phyloP scores from a whole-genome alignment of 2,329 filamentous ascomycete genomes.

The Ophiostoma perfectum region DNA sequence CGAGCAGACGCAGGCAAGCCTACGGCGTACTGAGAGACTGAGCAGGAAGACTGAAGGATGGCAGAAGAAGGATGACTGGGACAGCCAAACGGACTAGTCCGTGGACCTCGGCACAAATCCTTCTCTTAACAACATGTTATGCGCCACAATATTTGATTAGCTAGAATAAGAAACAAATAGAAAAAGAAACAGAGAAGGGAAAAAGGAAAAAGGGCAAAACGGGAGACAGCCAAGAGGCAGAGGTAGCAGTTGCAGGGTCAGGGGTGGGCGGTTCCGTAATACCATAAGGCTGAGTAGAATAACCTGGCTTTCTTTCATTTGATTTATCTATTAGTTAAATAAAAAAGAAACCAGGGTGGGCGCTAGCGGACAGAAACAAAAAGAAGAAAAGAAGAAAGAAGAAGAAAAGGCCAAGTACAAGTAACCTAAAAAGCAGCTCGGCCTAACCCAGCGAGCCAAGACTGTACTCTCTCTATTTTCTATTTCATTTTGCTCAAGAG shows the following conservation, averaged over 20 bases:
- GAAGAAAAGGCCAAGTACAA: no score
- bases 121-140: not conserved
- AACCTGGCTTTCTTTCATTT: not conserved
- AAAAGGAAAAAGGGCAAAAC: not conserved
- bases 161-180: not conserved
- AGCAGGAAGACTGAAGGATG: not conserved
- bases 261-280: not conserved
- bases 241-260: not conserved
- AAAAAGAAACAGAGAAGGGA: not conserved
- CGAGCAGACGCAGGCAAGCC: not conserved
- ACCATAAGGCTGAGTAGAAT: slow-evolving; percentile 5
- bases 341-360: not conserved
- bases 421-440: not conserved
- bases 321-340: not conserved
- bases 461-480: not conserved
- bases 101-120: slow-evolving; percentile 1
- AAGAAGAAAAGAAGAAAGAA: no score
- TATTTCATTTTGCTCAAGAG: not conserved
- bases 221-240: no score
- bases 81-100: not conserved
- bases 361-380: no score
- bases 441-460: slow-evolving; percentile 1
- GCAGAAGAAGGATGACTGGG: not conserved
- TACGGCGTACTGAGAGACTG: no score
- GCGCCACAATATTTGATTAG: not conserved